Percentiles rank a stretch among this genome's conserved stretches.
Conservation (phyloP, 2,329 filamentous ascomycete genomes). For the Talaromyces sp. region DNA sequence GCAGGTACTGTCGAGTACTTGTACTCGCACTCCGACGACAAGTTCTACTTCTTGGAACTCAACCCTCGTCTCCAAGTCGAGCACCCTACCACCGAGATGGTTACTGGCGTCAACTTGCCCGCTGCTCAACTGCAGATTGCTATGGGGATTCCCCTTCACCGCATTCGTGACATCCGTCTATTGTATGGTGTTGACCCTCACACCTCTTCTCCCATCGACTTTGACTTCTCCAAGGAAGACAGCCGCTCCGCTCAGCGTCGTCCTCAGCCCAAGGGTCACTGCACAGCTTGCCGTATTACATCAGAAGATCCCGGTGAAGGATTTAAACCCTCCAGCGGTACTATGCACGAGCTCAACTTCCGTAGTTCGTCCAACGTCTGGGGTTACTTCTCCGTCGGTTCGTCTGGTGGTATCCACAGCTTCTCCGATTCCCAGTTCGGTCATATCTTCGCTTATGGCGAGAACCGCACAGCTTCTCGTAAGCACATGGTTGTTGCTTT, state of each 20-base stretch:
- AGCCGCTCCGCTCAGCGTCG: constrained; percentile 82
- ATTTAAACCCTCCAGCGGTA: constrained; percentile 98
- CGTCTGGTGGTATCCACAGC: constrained; percentile 94
- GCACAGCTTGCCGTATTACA: constrained; percentile 97
- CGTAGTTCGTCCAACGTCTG: constrained; percentile 97
- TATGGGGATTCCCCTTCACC: constrained; percentile 95
- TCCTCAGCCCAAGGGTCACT: constrained; percentile 92
- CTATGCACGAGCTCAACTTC: constrained; percentile 99
- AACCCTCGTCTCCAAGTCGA: constrained; percentile 99
- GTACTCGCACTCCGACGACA: constrained; percentile 95
- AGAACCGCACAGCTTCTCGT: constrained; percentile 90
- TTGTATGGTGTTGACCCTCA: constrained; percentile 94
- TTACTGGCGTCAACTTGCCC: constrained; percentile 93
- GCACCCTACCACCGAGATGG: constrained; percentile 99
- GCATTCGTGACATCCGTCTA: constrained; percentile 92
- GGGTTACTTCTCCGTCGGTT: constrained; percentile 99
- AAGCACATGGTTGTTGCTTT: constrained; percentile 99
- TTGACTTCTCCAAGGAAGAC: constrained; percentile 85
- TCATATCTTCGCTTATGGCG: constrained; percentile 98
- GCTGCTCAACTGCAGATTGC: constrained; percentile 97
- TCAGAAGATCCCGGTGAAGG: constrained; percentile 98
- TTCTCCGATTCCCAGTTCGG: constrained; percentile 99
- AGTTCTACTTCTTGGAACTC: constrained; percentile 98
- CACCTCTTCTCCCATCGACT: constrained; percentile 83
- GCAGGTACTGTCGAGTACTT: constrained; percentile 98